Conservation (phyloP, 2,329 filamentous ascomycete genomes). For the Alternaria tenuissima region DNA sequence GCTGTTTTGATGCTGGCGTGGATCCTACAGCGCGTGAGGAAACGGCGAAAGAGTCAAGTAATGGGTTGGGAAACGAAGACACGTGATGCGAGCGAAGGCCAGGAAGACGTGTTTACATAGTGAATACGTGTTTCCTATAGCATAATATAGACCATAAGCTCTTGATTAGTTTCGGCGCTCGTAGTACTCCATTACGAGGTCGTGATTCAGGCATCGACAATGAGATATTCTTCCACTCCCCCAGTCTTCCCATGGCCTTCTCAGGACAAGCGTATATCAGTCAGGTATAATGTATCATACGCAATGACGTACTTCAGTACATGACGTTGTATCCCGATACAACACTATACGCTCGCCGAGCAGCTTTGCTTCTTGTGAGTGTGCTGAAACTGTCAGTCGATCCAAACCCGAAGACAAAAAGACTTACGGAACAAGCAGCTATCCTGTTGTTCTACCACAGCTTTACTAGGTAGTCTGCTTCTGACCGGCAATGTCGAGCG, state of each 20-base stretch:
- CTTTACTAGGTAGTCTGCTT: fast-evolving
- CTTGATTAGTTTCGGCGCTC: fast-evolving
- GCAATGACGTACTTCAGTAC: fast-evolving
- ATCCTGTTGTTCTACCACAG: fast-evolving
- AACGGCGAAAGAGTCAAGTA: too few species aligned
- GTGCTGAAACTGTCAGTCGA: background rate
- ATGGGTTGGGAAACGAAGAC: fast-evolving
- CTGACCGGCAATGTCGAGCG: background rate
- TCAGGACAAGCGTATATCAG: too few species aligned
- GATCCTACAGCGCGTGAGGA: too few species aligned
- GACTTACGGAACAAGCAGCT: background rate
- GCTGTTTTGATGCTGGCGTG: too few species aligned
- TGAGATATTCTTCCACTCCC: background rate
- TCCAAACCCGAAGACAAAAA: background rate
- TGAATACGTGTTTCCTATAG: too few species aligned
- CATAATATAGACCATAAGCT: fast-evolving
- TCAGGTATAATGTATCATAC: background rate
- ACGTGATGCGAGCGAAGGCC: too few species aligned
- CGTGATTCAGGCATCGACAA: too few species aligned
- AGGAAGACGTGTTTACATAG: too few species aligned
- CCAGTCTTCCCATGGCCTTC: fast-evolving
- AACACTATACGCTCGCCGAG: background rate
- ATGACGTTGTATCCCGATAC: fast-evolving
- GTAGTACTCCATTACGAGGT: fast-evolving
- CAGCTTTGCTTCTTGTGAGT: background rate